Evolutionary conservation across 305 asterid species (phyloP), one percentile per base, ranked within the genome.

Genomic region (Striga hermonthica): DNA sequence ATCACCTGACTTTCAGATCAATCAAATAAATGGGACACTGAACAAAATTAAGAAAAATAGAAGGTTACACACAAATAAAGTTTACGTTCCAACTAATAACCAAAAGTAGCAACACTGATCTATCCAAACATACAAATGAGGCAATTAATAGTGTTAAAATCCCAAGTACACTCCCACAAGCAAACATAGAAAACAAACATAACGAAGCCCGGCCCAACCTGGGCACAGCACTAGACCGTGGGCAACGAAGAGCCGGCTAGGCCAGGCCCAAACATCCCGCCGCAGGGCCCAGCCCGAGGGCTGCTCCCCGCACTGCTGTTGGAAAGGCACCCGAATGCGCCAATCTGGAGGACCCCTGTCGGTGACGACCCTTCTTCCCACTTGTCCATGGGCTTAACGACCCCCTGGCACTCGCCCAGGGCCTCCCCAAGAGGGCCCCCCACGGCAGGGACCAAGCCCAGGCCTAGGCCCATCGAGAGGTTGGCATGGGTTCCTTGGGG

Each of bases 381-480:
- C 37, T 82, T 78, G 4, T 80, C 89, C 76, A 85, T 81, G 12
- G 86, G 82, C 69, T 83, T 82, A 90, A 88, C 2, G 83, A 86
- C 9, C 83, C 77, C 4, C 78, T 8, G 48, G 70, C 84, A 65
- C 3, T 81, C 86, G 1, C 69, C 49, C 57, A 93, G 66, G 22
- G 81, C 99, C 76, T 93, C 99, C 0, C 96, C 99, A 0, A 93
- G 95, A 9, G 99, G 99, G 31, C 99, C 99, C 31, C 95, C 97
- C 65, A 81, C 37, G 5, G 31, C 37, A 1, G 74, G 62, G 54
- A 86, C 92, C 14, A 84, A 73, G 10, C 92, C 85, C 36, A 89
- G 50, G 7, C 96, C 96, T 91, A 87, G 97, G 87, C 47, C 81
- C 75, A 54, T 87, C 90, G 50, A 8, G 1, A 12, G 37, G 58